Evolutionary conservation across 805 yeast species (phyloP).

Genomic region (Suhomyces vadensis): DNA sequence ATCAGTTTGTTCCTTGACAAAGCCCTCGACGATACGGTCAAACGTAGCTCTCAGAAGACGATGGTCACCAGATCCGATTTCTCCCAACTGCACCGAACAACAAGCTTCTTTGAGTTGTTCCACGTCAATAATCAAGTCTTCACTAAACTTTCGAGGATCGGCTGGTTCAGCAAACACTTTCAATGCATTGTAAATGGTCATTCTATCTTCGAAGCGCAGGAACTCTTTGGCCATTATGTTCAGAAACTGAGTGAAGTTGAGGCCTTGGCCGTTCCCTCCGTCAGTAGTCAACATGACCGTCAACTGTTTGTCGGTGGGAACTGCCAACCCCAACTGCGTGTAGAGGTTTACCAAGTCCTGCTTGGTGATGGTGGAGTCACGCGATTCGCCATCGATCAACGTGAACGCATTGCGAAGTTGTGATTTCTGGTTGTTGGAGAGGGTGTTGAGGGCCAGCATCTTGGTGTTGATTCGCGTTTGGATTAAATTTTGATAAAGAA

Average conservation of each 20-base stretch:
- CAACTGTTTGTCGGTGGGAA: constrained; percentile 45
- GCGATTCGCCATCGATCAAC: constrained; percentile 72
- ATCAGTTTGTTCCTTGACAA: constrained; percentile 55
- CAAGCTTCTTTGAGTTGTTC: constrained; percentile 50
- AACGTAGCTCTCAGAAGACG: constrained; percentile 46
- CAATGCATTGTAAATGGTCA: constrained; percentile 57
- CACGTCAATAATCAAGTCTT: constrained; percentile 47
- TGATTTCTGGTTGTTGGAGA: constrained; percentile 63
- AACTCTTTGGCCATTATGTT: constrained; percentile 60
- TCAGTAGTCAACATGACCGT: constrained; percentile 48
- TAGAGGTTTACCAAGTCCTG: constrained; percentile 58
- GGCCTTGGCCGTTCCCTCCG: constrained; percentile 26
- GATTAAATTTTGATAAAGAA: too few species aligned
- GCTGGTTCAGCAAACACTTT: constrained; percentile 47
- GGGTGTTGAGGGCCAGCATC: constrained; percentile 37
- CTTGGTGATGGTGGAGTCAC: constrained; percentile 62
- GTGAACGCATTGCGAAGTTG: constrained; percentile 75
- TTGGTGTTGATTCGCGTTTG: too few species aligned
- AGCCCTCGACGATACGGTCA: constrained; percentile 53
- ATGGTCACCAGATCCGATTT: constrained; percentile 48
- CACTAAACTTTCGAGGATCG: constrained; percentile 17
- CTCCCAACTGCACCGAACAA: constrained; percentile 47
- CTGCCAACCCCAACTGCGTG: constrained; percentile 51
- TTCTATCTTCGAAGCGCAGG: constrained; percentile 52
- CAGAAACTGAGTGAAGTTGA: constrained; percentile 67